A percentile compares a stretch with the other conserved stretches of the same genome.
Evolutionary conservation across 2,329 filamentous ascomycete species (phyloP).

Genomic region (Paecilomyces variotii): DNA sequence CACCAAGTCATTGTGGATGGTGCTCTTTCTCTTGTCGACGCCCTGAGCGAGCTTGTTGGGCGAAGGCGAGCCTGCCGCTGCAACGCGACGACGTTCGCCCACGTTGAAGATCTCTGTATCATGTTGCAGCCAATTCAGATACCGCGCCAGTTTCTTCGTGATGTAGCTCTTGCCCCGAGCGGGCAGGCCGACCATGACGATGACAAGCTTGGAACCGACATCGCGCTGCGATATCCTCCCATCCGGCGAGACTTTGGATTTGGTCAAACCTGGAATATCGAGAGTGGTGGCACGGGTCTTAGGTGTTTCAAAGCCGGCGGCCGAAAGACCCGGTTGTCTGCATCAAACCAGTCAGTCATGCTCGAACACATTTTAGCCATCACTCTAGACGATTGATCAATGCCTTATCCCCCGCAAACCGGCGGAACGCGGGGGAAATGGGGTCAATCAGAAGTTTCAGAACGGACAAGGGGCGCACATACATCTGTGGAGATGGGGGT

Average conservation of each 20-base stretch:
- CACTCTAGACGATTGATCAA: neutral
- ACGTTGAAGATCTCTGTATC: slow-evolving; percentile 97
- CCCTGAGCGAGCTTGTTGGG: slow-evolving; percentile 11
- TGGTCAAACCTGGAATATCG: slow-evolving; percentile 93
- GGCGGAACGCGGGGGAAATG: neutral
- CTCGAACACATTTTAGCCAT: neutral
- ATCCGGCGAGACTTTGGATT: slow-evolving; percentile 90
- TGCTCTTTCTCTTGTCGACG: slow-evolving; percentile 15
- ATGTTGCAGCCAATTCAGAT: slow-evolving; percentile 95
- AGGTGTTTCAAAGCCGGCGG: slow-evolving; percentile 69
- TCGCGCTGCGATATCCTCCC: slow-evolving; percentile 89
- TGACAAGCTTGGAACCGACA: slow-evolving; percentile 91
- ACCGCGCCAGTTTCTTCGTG: slow-evolving; percentile 93
- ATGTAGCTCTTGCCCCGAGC: slow-evolving; percentile 97
- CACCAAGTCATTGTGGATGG: slow-evolving; percentile 33
- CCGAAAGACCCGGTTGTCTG: slow-evolving; percentile 62
- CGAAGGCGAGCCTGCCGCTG: slow-evolving; percentile 47
- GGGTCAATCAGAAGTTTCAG: neutral
- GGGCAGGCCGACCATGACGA: slow-evolving; percentile 95
- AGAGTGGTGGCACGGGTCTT: slow-evolving; percentile 84
- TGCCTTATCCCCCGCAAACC: neutral
- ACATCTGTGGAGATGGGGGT: slow-evolving; percentile 56
- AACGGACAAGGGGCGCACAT: slow-evolving; percentile 26
- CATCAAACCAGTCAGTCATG: slow-evolving; percentile 6
- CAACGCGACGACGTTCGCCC: slow-evolving; percentile 77